phyloP scores from a whole-genome alignment of 2,329 filamentous ascomycete genomes.

The Phaeosphaeria sp. region DNA sequence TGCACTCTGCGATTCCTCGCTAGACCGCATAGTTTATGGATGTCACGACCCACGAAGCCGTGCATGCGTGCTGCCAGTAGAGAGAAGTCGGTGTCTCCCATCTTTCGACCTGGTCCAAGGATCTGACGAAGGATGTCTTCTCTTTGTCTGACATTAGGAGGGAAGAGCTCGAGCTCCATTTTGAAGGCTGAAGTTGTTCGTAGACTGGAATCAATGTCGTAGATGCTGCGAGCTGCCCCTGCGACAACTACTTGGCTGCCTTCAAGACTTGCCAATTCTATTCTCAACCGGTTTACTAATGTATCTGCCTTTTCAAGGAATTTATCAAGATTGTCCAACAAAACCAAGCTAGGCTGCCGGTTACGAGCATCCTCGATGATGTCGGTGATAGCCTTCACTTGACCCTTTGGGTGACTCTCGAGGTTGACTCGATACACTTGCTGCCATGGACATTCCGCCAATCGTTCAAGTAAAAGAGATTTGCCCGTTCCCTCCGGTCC shows the following conservation, averaged over 20 bases:
- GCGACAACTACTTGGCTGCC: conserved; percentile 71
- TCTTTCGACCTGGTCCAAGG: conserved; percentile 55
- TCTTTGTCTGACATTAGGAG: conserved; percentile 75
- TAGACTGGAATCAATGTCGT: conserved; percentile 74
- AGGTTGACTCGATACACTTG: conserved; percentile 68
- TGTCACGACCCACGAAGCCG: conserved; percentile 82
- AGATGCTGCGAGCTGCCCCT: conserved; percentile 74
- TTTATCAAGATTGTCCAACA: conserved; percentile 79
- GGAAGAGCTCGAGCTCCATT: conserved; percentile 73
- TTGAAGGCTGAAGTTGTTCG: conserved; percentile 70
- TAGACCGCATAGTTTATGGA: conserved; percentile 68
- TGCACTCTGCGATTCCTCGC: conserved; percentile 53
- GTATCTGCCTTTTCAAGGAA: conserved; percentile 53
- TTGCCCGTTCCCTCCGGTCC: conserved; percentile 88
- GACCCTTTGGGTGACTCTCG: conserved; percentile 51
- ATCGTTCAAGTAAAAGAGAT: conserved; percentile 71
- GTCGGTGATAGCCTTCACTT: conserved; percentile 65
- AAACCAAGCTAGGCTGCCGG: conserved; percentile 75
- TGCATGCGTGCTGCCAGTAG: conserved; percentile 78
- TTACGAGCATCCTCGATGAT: conserved; percentile 72
- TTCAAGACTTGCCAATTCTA: conserved; percentile 58
- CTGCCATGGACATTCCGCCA: conserved; percentile 72
- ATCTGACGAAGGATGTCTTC: conserved; percentile 71
- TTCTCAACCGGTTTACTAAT: conserved; percentile 28
- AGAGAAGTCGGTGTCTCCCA: conserved; percentile 55